Base-by-base conservation (phyloP, 78 protist species). In the Cyanophora paradoxa region DNA sequence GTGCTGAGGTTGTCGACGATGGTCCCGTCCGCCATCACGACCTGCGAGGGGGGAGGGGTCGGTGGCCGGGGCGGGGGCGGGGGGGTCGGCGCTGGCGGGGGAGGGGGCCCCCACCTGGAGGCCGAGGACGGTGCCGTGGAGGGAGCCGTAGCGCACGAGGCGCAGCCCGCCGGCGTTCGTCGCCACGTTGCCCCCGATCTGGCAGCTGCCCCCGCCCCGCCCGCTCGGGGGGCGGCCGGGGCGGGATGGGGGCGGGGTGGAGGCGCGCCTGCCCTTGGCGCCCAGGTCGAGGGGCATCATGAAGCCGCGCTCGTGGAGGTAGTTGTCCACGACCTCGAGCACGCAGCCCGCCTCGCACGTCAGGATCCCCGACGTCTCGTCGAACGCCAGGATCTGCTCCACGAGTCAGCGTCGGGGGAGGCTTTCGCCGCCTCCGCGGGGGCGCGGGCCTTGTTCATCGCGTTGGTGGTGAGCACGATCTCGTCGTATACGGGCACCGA, bases 91-190 rank as follows among this genome's bases (percentile, higher is more conserved):
- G n/a, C n/a, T n/a, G n/a, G n/a, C n/a, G n/a, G n/a, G n/a, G n/a
- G n/a, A n/a, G n/a, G n/a, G n/a, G n/a, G n/a, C n/a, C n/a, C 70
- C 97, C 0, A 77, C 92, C 41, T 87, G 89, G 19, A 93, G 40
- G 17, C 98, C 98, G 30, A 93, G 83, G 34, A 88, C 84, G 28
- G 64, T 77, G 22, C 88, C 92, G 54, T 90, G 95, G 52, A 95
- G 59, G 28, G 89, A 77, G 30, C 96, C 96, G 70, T 93, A 93
- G 8, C 97, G 87, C 44, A 91, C 41, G 57, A 81, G 84, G 37
- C 95, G 85, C 33, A 93, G 30, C 0, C 98, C 98, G 8, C 98
- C 98, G 10, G 98, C 98, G 66, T 90, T 90, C 14, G 97, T 93
- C 5, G 92, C 74, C 36, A 89, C 77, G 79, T 93, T 93, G 8